Conservation (phyloP, 2,329 filamentous ascomycete genomes). For the Fusarium veterinarium region DNA sequence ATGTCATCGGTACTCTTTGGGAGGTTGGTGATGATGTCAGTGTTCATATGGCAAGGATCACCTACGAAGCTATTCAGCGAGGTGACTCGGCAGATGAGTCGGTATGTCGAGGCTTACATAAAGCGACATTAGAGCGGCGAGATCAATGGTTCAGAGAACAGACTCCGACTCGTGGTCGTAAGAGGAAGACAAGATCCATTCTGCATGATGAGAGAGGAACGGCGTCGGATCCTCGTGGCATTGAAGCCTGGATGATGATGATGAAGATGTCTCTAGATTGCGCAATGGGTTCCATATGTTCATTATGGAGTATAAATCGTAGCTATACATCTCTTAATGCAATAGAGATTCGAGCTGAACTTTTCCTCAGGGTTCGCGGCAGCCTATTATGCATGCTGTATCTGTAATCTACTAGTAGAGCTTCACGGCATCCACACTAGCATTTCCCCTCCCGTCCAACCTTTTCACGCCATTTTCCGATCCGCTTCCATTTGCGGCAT, state of each 20-base stretch:
- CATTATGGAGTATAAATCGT: background rate
- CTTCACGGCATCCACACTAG: background rate
- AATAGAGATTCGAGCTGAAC: no score
- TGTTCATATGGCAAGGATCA: background rate
- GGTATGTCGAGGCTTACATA: background rate
- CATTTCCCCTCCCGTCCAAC: no score
- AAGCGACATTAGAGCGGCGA: background rate
- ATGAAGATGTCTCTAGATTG: background rate
- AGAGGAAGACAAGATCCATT: background rate
- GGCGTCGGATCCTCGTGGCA: background rate
- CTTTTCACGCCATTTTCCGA: no score
- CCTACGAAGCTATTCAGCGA: background rate
- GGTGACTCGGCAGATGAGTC: background rate
- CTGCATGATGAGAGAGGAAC: fast-evolving
- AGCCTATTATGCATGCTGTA: no score
- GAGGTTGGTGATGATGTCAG: background rate
- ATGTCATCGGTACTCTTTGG: background rate
- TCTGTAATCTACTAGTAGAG: background rate
- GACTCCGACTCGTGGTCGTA: fast-evolving
- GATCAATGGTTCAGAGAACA: background rate
- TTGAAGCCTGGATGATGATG: background rate
- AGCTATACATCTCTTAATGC: no score
- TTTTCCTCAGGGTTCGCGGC: no score
- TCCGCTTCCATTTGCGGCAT: no score
- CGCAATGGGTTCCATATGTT: background rate